Evolutionary conservation across 2,329 filamentous ascomycete genomes (phyloP), one percentile per base, ranked within the genome.

Genomic region (Botrytis hyacinthi): DNA sequence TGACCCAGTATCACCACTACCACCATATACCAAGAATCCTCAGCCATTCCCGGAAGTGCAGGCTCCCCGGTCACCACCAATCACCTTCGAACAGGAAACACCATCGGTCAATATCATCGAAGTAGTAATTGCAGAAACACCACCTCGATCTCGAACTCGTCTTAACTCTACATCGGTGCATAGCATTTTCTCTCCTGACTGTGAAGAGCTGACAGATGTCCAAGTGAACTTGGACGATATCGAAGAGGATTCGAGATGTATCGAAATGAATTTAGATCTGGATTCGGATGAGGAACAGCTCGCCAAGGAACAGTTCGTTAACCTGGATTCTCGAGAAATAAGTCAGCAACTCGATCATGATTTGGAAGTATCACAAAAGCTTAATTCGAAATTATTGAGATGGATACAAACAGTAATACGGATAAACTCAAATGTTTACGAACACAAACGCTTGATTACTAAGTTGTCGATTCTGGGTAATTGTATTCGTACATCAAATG

Each of bases 281-380:
- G 62, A 66, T 46, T 66, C 62, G 42, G 62, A 66, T 4, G 62
- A 66, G 51, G 51, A 54, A 54, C 51, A 16, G 12, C 51, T 54
- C 51, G 51, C 51, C 35, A 37, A 35, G 4, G 35, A 4, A 35
- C 35, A 35, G 35, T 5, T 35, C 6, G 35, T 5, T 48, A 29
- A 10, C 16, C 12, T 66, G 2, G 18, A 66, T 4, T n/a, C 62
- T 66, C 42, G 42, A 9, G 37, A 2, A 48, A 1, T 26, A 66
- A 66, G 10, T 48, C 42, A 66, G 18, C 62, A 66, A 66, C 12
- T 66, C 10, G n/a, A 20, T 12, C 4, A 66, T 22, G 2, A 44
- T 35, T 29, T n/a, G 0, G 6, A 46, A 0, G 1, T 61, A 20
- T 48, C 62, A 26, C n/a, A 66, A 42, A 0, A 0, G 1, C 62